Evolutionary conservation across 768 basidiomycete genomes (phyloP), one percentile per base, ranked within the genome.

Genomic region (Macrolepiota dolichaula): DNA sequence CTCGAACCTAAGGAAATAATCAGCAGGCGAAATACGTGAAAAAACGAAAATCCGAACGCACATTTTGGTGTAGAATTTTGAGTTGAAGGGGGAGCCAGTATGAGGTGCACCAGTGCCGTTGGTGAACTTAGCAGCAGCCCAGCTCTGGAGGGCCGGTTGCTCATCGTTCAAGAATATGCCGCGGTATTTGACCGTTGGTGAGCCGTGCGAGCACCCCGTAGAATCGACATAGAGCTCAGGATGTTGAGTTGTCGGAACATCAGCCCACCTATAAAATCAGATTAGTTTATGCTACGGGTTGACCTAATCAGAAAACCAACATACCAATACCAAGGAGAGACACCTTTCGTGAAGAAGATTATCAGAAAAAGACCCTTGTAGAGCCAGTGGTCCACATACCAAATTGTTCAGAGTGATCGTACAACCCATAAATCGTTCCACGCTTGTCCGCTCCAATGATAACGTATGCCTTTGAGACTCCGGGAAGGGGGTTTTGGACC

Each of bases 111-210:
- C 84, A 3, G 84, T 83, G 2, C 85, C 85, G 61, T 87, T 86
- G 10, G 84, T 86, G 69, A 86, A 89, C 64, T 84, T 85, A 63
- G 84, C 84, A 64, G 79, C 76, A 13, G 87, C 89, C 89, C 89
- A 91, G 65, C 82, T 85, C 64, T 85, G 83, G 54, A 90, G 69
- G 29, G 84, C 83, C 7, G 89, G 89, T 66, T 88, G 85, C 69
- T 91, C 89, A 64, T 91, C 88, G 68, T 91, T 91, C 63, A 91
- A 72, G 76, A 91, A 87, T 46, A 89, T 81, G 13, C 84, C 89
- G 36, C 88, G 81, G 65, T 86, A 89, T 67, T 88, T 84, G 59
- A 91, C 86, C 7, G 83, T 84, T 2, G 89, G 88, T 15, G 77
- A 67, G 44, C 85, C 88, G 71, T 89, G 87, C 5, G 78, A 72